Evolutionary conservation across 139 green algal genomes (phyloP).

Genomic region (Haematococcus lacustris): DNA sequence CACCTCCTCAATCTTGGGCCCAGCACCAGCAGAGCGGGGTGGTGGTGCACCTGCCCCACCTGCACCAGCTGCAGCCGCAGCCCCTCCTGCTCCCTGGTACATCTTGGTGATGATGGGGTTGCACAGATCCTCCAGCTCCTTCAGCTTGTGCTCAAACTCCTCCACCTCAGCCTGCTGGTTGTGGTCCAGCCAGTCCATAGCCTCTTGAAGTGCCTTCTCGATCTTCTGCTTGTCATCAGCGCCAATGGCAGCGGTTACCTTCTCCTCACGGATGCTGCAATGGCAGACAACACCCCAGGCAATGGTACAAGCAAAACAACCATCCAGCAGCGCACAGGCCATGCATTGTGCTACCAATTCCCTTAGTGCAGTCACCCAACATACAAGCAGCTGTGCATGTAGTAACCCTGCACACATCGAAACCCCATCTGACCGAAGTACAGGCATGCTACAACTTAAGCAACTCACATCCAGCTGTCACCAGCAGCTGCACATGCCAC

Average conservation of each 20-base stretch:
- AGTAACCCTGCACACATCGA: no score
- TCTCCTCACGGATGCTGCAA: slow-evolving; percentile 74
- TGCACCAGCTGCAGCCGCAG: slow-evolving; percentile 20
- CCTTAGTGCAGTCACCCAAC: no score
- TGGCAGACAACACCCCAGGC: no score
- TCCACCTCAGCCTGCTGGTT: slow-evolving; percentile 95
- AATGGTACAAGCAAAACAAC: no score
- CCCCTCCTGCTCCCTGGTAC: slow-evolving; percentile 56
- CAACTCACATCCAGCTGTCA: no score
- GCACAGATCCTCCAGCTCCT: slow-evolving; percentile 91
- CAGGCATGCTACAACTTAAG: no score
- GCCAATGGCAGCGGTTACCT: slow-evolving; percentile 71
- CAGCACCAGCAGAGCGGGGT: slow-evolving; percentile 9
- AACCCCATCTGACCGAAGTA: no score
- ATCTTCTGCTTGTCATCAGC: slow-evolving; percentile 84
- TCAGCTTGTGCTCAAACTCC: slow-evolving; percentile 95
- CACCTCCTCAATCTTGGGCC: slow-evolving; percentile 83
- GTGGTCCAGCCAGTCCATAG: slow-evolving; percentile 86
- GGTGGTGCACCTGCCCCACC: slow-evolving; percentile 15
- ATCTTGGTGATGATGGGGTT: slow-evolving; percentile 85
- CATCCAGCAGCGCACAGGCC: no score
- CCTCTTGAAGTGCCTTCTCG: slow-evolving; percentile 73
- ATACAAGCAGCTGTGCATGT: no score
- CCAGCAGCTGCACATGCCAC: no score
- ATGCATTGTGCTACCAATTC: no score